Base-by-base conservation (phyloP, 2,329 filamentous ascomycete species). In the Aspergillus sp. region DNA sequence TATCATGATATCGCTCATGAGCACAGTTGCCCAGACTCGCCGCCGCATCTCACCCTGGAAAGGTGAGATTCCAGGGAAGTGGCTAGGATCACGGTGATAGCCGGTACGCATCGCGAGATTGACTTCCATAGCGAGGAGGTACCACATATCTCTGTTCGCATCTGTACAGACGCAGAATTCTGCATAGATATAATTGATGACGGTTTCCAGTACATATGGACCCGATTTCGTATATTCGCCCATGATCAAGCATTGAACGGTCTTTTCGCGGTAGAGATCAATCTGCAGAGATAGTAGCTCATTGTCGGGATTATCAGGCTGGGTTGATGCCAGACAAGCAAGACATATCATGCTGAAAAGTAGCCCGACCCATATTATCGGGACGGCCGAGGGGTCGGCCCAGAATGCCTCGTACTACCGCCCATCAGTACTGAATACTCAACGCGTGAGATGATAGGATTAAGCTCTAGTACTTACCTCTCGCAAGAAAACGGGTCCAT, bases 81-180 rank as follows among this genome's bases (percentile, higher is more conserved):
- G 77, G 5, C 64, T 74, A 13, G 80, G 73, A 60, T 85, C 82
- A 41, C 81, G 74, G 64, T 85, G 81, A 52, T 82, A 78, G 9
- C 82, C 82, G 76, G 82, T 83, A 16, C 81, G 74, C 76, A 83
- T 81, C 2, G 81, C 81, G 9, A 84, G 65, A n/a, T 81, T 75
- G 4, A 82, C 77, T 31, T 81, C 76, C 49, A 83, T 71, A 11
- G 77, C 76, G 3, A 78, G 76, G 47, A 83, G 71, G 17, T 82
- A 70, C 60, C 82, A 73, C 9, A 81, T 77, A n/a, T 79, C 78
- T 2, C 76, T 71, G 51, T 82, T 77, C 2, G 81, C 74, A 59
- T 85, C 82, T 58, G 75, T 69, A 49, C 72, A 79, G 2, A 78
- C 68, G 3, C 75, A 74, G 58, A 81, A 80, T 57, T 84, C 80